Base-by-base conservation (phyloP, 345 rosid species). In the Bruguiera gymnorhiza region DNA sequence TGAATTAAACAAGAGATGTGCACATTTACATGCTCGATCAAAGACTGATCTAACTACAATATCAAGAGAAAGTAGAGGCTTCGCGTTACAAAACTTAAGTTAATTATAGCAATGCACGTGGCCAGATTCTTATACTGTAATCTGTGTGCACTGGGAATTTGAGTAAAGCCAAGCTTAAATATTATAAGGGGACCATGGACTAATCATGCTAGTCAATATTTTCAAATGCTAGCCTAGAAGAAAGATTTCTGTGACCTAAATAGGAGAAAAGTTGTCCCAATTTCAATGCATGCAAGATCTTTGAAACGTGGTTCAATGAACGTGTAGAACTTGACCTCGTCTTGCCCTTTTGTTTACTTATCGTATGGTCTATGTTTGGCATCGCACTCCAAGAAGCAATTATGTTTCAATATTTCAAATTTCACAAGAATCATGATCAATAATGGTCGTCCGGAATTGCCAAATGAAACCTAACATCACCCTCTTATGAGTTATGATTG, bases 91-190 rank as follows among this genome's bases (percentile, higher is more conserved):
- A 29, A 51, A 68, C 67, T 50, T 64, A 1, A 65, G 60, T 67
- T 61, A 71, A 82, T 77, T 39, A 83, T 75, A 65, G 34, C 51
- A 31, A 66, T 27, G 72, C 86, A 83, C 80, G 53, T 83, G 82
- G 74, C 68, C 67, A 69, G 79, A 79, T 66, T 79, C 79, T 77
- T 34, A 72, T 63, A 70, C 16, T 36, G 24, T 15, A 34, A 20
- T 43, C 53, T 31, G 62, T 58, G 24, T 21, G 32, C 69, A 73
- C 34, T 64, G 60, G 67, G 74, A 72, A 74, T 11, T 19, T 60
- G 27, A 63, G 59, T 27, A 4, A 55, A 24, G 55, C 50, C 16
- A 13, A 43, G 50, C 15, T 61, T 65, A 43, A 65, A 66, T 29
- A 27, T 27, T 2, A 58, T 27, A 6, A 16, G 55, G 55, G 29